A percentile compares a stretch with the other conserved stretches of the same genome.
These are phyloP conservation scores for Hypoxylon intermedium DNA, from an alignment of 495 filamentous ascomycete species.

Conservation along the genomic window DNA sequence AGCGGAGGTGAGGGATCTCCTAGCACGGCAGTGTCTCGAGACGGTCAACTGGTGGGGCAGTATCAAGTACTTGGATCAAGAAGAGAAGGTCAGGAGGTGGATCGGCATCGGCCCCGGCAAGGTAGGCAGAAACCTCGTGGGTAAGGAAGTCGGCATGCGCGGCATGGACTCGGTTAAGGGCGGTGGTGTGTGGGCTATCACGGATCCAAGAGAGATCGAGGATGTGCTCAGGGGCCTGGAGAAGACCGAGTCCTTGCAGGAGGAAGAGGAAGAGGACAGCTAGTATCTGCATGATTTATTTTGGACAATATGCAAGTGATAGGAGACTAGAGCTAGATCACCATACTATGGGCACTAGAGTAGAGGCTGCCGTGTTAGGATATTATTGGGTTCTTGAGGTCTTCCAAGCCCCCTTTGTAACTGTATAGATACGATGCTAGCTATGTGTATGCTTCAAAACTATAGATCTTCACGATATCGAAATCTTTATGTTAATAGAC, in stretches of 20 bases:
- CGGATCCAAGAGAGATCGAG: slow-evolving; percentile 80
- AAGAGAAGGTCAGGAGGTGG: slow-evolving; percentile 83
- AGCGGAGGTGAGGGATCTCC: slow-evolving; percentile 74
- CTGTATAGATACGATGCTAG: too few species aligned
- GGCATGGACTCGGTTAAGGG: slow-evolving; percentile 79
- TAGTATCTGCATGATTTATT: neutral
- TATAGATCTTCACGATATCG: too few species aligned
- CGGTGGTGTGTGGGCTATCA: slow-evolving; percentile 93
- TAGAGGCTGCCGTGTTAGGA: too few species aligned
- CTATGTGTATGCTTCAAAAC: too few species aligned
- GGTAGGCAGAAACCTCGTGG: slow-evolving; percentile 91
- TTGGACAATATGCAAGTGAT: neutral
- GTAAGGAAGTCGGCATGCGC: slow-evolving; percentile 91
- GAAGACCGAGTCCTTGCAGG: slow-evolving; percentile 66
- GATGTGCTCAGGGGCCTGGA: slow-evolving; percentile 74
- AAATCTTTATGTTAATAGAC: too few species aligned
- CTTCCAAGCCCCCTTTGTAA: too few species aligned
- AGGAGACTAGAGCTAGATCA: too few species aligned
- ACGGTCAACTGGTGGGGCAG: slow-evolving; percentile 95
- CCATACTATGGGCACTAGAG: too few species aligned
- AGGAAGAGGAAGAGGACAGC: slow-evolving; percentile 47
- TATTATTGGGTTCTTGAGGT: too few species aligned
- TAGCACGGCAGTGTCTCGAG: slow-evolving; percentile 81
- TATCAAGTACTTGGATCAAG: slow-evolving; percentile 86
- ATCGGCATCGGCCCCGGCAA: slow-evolving; percentile 94